Percentiles rank a stretch among this genome's conserved stretches.
phyloP scores from a whole-genome alignment of 1,284 basidiomycete species.

The Fomitopsis palustris region DNA sequence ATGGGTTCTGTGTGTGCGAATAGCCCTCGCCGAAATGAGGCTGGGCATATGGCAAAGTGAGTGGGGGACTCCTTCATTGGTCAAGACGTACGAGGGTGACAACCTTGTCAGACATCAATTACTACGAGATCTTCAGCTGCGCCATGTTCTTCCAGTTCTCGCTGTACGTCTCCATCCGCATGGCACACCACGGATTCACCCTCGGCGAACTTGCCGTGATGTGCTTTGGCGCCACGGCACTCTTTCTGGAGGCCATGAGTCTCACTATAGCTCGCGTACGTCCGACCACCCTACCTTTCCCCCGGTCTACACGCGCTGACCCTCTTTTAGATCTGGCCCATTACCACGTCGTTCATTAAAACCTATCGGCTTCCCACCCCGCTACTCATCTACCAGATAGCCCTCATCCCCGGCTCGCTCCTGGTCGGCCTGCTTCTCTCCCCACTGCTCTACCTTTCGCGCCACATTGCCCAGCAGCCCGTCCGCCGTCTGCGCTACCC shows the following conservation, averaged over 20 bases:
- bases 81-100: conserved; percentile 5
- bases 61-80: conserved; percentile 16
- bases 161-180: conserved; percentile 84
- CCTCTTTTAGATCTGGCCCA: conserved; percentile 65
- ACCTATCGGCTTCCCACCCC: conserved; percentile 94
- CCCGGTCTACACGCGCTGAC: background rate
- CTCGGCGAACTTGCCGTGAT: conserved; percentile 91
- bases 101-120: conserved; percentile 59
- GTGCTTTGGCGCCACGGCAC: conserved; percentile 81
- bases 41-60: conserved; percentile 67
- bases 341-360: conserved; percentile 84
- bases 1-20: conserved; percentile 45
- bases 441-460: conserved; percentile 88
- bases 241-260: conserved; percentile 85
- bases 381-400: conserved; percentile 88
- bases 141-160: conserved; percentile 90
- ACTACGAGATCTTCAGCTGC: conserved; percentile 74
- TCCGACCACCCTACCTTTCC: conserved; percentile 4
- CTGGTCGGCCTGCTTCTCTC: conserved; percentile 93
- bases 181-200: conserved; percentile 92
- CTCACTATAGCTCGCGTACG: conserved; percentile 77
- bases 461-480: conserved; percentile 90
- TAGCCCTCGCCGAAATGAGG: conserved; percentile 38
- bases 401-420: conserved; percentile 90
- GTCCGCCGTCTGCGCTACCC: conserved; percentile 87